phyloP scores from a whole-genome alignment of 495 filamentous ascomycete genomes.

The Sphaerosporella brunnea region DNA sequence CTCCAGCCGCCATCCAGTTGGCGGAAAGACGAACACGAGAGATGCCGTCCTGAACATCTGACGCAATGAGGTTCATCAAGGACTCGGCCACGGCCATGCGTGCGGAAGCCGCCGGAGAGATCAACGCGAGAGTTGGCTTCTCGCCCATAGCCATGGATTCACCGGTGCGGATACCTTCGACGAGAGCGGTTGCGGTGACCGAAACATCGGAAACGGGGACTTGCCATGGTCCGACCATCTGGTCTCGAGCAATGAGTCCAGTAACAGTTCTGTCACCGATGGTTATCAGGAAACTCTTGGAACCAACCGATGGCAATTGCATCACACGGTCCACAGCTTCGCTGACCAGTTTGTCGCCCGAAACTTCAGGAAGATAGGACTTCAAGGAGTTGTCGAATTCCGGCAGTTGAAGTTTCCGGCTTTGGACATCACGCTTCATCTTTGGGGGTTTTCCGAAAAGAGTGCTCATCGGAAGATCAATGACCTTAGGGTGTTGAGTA shows the following conservation, averaged over 20 bases:
- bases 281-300: conserved; percentile 92
- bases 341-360: conserved; percentile 47
- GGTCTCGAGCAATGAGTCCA: conserved; percentile 72
- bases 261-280: conserved; percentile 87
- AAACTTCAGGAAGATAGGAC: conserved; percentile 43
- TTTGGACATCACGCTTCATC: conserved; percentile 61
- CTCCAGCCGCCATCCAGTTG: conserved; percentile 97
- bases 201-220: conserved; percentile 87
- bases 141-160: conserved; percentile 97
- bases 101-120: conserved; percentile 81
- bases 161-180: conserved; percentile 53
- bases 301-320: conserved; percentile 70
- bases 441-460: conserved; percentile 84
- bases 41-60: conserved; percentile 60
- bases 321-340: conserved; percentile 69
- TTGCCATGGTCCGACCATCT: conserved; percentile 95
- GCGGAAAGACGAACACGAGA: conserved; percentile 71
- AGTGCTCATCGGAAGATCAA: conserved; percentile 78
- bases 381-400: conserved; percentile 50
- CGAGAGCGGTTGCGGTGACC: conserved; percentile 70
- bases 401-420: conserved; percentile 48
- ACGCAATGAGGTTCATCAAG: conserved; percentile 78
- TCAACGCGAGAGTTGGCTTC: conserved; percentile 74
- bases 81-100: conserved; percentile 93
- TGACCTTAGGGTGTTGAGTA: conserved; percentile 54